phyloP scores from a whole-genome alignment of 768 basidiomycete species.

The Porpolomopsis calyptriformis region DNA sequence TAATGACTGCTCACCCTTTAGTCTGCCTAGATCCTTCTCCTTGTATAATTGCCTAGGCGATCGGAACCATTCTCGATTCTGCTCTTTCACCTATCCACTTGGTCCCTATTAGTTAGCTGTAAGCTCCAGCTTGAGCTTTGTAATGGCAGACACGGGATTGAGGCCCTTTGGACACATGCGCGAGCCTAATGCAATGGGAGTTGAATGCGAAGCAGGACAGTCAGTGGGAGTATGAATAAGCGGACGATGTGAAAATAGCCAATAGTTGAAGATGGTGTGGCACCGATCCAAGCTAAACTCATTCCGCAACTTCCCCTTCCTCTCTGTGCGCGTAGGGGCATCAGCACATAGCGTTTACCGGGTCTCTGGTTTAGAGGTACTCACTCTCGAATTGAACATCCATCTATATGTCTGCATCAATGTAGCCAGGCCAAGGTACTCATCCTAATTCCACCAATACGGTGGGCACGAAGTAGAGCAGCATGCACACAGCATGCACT shows the following conservation, averaged over 20 bases:
- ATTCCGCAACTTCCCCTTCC: conserved; percentile 91
- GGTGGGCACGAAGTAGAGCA: conserved; percentile 97
- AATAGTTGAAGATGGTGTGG: conserved; percentile 98
- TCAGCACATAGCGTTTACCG: neutral
- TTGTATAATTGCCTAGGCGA: too few species aligned
- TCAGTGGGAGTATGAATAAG: neutral
- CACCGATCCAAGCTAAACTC: conserved; percentile 94
- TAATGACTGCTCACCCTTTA: too few species aligned
- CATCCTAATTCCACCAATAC: conserved; percentile 99
- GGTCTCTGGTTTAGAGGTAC: conserved; percentile 18
- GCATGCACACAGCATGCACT: conserved; percentile 94
- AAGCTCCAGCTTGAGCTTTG: conserved; percentile 87
- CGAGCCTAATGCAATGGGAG: conserved; percentile 40
- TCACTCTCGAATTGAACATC: conserved; percentile 91
- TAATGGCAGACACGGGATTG: conserved; percentile 86
- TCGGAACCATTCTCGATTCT: too few species aligned
- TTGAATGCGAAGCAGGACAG: neutral
- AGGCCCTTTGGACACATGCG: conserved; percentile 97
- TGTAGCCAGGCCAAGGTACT: conserved; percentile 94
- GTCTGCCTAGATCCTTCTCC: too few species aligned
- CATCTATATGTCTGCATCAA: conserved; percentile 96
- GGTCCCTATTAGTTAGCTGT: conserved; percentile 52
- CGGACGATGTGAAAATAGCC: conserved; percentile 16
- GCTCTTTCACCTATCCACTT: too few species aligned
- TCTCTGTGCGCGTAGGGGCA: conserved; percentile 64